phyloP scores from a whole-genome alignment of 371 early-diverging fungal species.

The Fennellomyces sp. region DNA sequence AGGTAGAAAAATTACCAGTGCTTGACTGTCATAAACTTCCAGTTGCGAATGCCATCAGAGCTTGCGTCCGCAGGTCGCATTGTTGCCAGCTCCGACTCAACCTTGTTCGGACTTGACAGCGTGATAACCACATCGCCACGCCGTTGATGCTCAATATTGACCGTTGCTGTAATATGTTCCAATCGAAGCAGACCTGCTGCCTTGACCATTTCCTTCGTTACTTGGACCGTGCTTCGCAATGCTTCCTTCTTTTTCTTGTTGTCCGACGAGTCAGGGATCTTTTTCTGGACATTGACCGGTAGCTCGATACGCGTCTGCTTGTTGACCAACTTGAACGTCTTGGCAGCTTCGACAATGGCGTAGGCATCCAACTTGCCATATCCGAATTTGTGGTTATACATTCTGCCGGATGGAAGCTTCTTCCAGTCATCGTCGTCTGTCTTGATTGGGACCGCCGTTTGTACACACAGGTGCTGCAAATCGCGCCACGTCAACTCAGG shows the following conservation, averaged over 20 bases:
- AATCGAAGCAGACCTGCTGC: constrained; percentile 56
- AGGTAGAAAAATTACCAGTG: constrained; percentile 82
- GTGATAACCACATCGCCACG: constrained; percentile 84
- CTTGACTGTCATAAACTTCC: constrained; percentile 96
- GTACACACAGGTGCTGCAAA: constrained; percentile 82
- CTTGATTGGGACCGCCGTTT: constrained; percentile 79
- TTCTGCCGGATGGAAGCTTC: constrained; percentile 60
- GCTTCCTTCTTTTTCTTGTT: constrained; percentile 25
- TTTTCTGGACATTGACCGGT: constrained; percentile 40
- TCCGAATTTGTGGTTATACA: constrained; percentile 88
- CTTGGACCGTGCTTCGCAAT: constrained; percentile 32
- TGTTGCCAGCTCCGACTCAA: constrained; percentile 71
- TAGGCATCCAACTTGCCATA: constrained; percentile 92
- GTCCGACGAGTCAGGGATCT: constrained; percentile 59
- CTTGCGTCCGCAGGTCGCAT: constrained; percentile 67
- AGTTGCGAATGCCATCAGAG: constrained; percentile 77
- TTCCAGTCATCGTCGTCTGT: constrained; percentile 66
- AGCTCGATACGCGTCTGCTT: constrained; percentile 63
- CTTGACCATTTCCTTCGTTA: constrained; percentile 52
- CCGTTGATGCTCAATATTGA: constrained; percentile 76
- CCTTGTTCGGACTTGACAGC: constrained; percentile 72
- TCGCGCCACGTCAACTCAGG: constrained; percentile 96
- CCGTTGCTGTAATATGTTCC: constrained; percentile 89
- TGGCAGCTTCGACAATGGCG: constrained; percentile 80
- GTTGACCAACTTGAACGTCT: constrained; percentile 62